These are phyloP conservation scores for Tricholoma flavovirens DNA, from an alignment of 768 basidiomycete species.

Conservation along the genomic window DNA sequence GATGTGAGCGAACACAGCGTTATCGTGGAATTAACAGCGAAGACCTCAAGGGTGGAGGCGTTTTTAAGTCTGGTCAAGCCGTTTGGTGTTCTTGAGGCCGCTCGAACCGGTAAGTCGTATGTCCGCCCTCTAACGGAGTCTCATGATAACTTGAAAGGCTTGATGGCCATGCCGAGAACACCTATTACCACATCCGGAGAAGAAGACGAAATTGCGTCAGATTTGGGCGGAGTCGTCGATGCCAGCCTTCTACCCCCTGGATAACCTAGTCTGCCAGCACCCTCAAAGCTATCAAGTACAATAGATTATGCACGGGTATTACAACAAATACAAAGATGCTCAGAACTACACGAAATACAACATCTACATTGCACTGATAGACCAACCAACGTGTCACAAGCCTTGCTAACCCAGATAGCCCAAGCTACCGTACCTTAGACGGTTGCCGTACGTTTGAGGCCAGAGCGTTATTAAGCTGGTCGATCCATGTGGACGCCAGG, in stretches of 20 bases:
- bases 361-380: slow-evolving; percentile 13
- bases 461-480: slow-evolving; percentile 32
- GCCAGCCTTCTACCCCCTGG: slow-evolving; percentile 93
- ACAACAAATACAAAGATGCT: slow-evolving; percentile 2
- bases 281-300: not conserved
- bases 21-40: slow-evolving; percentile 92
- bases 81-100: slow-evolving; percentile 93
- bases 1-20: slow-evolving; percentile 94
- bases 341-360: slow-evolving; percentile 8
- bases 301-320: not conserved
- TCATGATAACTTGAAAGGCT: slow-evolving; percentile 43
- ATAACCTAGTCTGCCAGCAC: slow-evolving; percentile 31
- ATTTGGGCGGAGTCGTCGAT: slow-evolving; percentile 63
- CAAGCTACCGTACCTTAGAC: slow-evolving; percentile 9
- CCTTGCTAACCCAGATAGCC: not conserved
- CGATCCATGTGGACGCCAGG: slow-evolving; percentile 31
- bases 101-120: slow-evolving; percentile 67
- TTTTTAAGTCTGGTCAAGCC: slow-evolving; percentile 89
- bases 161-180: slow-evolving; percentile 98
- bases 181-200: slow-evolving; percentile 54
- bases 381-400: slow-evolving; percentile 3
- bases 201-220: slow-evolving; percentile 22
- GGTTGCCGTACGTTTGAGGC: slow-evolving; percentile 12
- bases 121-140: not conserved
- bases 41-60: slow-evolving; percentile 86